A percentile compares a stretch with the other conserved stretches of the same genome.
These are phyloP conservation scores for Phytophthora foliorum DNA, from an alignment of 352 stramenopile genomes.

Conservation along the genomic window DNA sequence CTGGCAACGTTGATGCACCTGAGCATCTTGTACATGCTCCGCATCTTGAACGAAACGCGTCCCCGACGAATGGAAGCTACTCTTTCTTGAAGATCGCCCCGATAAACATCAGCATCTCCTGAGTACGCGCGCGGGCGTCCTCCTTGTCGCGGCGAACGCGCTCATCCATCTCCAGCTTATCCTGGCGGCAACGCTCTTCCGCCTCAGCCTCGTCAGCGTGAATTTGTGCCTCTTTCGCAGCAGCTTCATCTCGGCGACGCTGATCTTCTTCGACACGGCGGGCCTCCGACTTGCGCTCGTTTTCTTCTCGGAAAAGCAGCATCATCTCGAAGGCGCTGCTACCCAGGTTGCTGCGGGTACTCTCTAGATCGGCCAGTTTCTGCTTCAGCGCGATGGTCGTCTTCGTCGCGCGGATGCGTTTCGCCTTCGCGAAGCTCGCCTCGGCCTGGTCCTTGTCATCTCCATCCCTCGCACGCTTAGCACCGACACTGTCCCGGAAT, in stretches of 20 bases:
- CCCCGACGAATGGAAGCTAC: too few species aligned
- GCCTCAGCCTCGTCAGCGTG: background rate
- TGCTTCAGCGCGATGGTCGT: background rate
- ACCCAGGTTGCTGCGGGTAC: background rate
- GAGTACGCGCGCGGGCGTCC: background rate
- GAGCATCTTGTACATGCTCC: too few species aligned
- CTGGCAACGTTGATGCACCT: too few species aligned
- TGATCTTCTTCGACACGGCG: background rate
- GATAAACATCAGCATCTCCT: conserved; percentile 1
- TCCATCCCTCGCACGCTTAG: background rate
- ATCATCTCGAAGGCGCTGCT: conserved; percentile 1
- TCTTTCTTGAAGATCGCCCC: background rate
- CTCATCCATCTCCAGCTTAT: background rate
- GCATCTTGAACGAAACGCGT: background rate
- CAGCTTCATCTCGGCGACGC: conserved; percentile 1
- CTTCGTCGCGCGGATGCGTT: background rate
- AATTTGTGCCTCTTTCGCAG: background rate
- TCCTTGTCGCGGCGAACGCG: background rate
- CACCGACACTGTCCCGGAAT: background rate
- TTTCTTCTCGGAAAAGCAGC: background rate
- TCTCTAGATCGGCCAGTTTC: background rate
- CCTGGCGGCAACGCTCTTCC: background rate
- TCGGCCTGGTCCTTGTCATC: background rate
- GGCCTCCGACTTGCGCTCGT: background rate
- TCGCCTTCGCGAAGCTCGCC: background rate